Percentiles rank a stretch among this genome's conserved stretches.
These are phyloP conservation scores for Trichoderma sp. DNA, from an alignment of 2,329 filamentous ascomycete genomes.

Conservation along the genomic window DNA sequence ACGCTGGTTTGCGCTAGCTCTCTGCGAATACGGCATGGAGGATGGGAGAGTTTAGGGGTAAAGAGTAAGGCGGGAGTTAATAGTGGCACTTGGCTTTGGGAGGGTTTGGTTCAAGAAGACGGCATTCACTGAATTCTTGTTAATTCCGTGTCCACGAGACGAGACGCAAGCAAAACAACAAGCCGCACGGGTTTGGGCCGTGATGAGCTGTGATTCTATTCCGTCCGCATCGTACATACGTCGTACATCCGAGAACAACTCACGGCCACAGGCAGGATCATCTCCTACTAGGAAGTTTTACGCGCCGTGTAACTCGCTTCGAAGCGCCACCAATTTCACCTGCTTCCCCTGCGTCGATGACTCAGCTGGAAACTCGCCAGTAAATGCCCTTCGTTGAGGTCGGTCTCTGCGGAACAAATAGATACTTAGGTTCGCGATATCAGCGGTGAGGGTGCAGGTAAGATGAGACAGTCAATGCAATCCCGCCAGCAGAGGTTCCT, in stretches of 20 bases:
- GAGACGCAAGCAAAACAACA: not conserved
- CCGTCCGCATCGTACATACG: not conserved
- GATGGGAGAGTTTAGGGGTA: not conserved
- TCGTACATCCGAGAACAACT: not conserved
- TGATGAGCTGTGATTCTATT: not conserved
- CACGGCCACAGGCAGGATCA: not conserved
- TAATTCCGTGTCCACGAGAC: not conserved
- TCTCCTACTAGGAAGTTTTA: not conserved
- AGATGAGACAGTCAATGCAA: not conserved
- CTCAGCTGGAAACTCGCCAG: not conserved
- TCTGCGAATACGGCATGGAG: conserved; percentile 9
- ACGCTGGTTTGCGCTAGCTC: not conserved
- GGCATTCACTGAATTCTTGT: not conserved
- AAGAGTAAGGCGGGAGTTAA: not conserved
- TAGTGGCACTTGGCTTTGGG: not conserved
- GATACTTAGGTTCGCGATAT: not conserved
- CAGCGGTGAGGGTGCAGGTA: not conserved
- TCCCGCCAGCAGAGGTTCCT: not conserved
- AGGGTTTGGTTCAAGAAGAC: not conserved
- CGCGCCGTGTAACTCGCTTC: not conserved
- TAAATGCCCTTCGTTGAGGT: not conserved
- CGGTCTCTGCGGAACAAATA: not conserved
- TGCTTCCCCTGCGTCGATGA: not conserved
- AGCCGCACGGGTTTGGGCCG: not conserved
- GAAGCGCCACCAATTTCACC: not conserved